These are phyloP conservation scores for Chaetomium olivaceum DNA, from an alignment of 2,329 filamentous ascomycete genomes.

Conservation along the genomic window DNA sequence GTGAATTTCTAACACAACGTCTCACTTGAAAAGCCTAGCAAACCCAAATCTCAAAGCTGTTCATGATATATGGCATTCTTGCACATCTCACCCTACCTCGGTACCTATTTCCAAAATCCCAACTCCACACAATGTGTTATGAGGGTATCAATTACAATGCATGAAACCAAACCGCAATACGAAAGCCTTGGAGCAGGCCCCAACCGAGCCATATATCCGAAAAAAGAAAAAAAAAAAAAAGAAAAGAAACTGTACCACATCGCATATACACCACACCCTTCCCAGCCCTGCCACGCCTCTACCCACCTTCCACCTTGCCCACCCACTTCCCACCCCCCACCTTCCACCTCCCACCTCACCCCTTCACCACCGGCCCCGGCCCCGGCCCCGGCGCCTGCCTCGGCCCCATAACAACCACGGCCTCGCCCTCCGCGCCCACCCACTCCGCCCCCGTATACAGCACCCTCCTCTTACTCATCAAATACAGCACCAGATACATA, in stretches of 20 bases:
- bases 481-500: slow-evolving; percentile 72
- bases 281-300: not conserved
- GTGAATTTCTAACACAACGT: not conserved
- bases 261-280: no score
- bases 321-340: not conserved
- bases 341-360: not conserved
- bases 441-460: slow-evolving; percentile 61
- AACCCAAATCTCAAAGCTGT: no score
- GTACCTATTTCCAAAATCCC: not conserved
- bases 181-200: not conserved
- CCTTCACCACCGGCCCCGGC: not conserved
- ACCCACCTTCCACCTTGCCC: not conserved
- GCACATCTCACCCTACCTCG: not conserved
- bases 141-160: slow-evolving; percentile 9
- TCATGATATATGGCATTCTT: not conserved
- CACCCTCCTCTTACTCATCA: slow-evolving; percentile 66
- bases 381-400: slow-evolving; percentile 24
- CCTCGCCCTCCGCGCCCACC: slow-evolving; percentile 63
- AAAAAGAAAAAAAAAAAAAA: not conserved
- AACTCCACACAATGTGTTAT: slow-evolving; percentile 4
- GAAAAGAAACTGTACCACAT: no score
- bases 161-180: not conserved
- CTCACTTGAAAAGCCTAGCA: not conserved
- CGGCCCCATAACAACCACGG: slow-evolving; percentile 48
- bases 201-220: not conserved